Evolutionary conservation across 1,284 basidiomycete species (phyloP).

Genomic region (Tilletiopsis washingtonensis): DNA sequence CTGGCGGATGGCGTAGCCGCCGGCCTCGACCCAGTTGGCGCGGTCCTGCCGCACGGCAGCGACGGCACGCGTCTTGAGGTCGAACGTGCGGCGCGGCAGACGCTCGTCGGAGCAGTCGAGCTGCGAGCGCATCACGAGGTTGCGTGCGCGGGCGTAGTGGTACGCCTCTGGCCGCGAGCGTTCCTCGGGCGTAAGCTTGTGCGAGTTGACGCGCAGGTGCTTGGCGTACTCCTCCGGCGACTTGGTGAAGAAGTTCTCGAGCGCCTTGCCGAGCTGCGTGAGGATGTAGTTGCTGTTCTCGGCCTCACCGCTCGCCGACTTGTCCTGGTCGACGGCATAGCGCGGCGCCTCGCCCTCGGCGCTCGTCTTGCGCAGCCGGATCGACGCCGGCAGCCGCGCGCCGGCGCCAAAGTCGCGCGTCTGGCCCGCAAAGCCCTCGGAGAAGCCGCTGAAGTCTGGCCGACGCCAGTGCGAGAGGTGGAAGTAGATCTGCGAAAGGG

Average conservation of each 20-base stretch:
- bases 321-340: constrained; percentile 73
- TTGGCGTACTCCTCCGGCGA: constrained; percentile 60
- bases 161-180: constrained; percentile 47
- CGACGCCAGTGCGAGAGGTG: constrained; percentile 44
- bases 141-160: constrained; percentile 56
- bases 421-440: constrained; percentile 56
- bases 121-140: constrained; percentile 87
- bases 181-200: constrained; percentile 44
- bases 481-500: constrained; percentile 82
- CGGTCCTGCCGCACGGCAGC: constrained; percentile 76
- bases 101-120: constrained; percentile 76
- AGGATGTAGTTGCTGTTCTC: constrained; percentile 44
- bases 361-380: constrained; percentile 53
- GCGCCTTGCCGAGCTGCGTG: constrained; percentile 63
- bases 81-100: constrained; percentile 83
- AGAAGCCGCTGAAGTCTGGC: constrained; percentile 42
- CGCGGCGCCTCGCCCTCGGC: background rate
- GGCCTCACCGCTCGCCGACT: constrained; percentile 42
- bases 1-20: constrained; percentile 44
- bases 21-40: constrained; percentile 62
- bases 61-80: constrained; percentile 88
- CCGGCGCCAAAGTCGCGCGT: constrained; percentile 65
- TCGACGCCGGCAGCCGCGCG: constrained; percentile 68
- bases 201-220: constrained; percentile 54
- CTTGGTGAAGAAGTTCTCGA: constrained; percentile 81